Percentiles rank a stretch among this genome's conserved stretches.
Evolutionary conservation across 2,329 filamentous ascomycete genomes (phyloP).

Genomic region (Stachybotrys echinatus): DNA sequence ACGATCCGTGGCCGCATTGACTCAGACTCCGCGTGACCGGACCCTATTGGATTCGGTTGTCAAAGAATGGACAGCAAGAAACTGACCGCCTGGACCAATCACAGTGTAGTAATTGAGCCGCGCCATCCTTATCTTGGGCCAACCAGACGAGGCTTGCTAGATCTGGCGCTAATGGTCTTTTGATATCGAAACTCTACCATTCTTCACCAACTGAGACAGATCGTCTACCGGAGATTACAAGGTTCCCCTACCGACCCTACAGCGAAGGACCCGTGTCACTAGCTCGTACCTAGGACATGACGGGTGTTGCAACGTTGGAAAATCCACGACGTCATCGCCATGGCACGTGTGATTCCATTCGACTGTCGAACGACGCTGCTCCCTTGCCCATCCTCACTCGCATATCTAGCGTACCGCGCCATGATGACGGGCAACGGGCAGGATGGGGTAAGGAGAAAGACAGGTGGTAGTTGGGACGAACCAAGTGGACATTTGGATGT

Average conservation of each 20-base stretch:
- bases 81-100: conserved; percentile 31
- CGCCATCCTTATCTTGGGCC: conserved; percentile 35
- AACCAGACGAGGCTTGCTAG: conserved; percentile 22
- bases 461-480: background rate
- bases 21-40: background rate
- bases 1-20: background rate
- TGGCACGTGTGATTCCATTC: background rate
- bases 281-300: background rate
- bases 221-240: background rate
- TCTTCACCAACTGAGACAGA: background rate
- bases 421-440: too few species aligned
- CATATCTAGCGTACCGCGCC: too few species aligned
- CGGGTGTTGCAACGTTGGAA: background rate
- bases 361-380: background rate
- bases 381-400: too few species aligned
- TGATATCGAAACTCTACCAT: background rate
- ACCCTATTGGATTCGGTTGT: conserved; percentile 14
- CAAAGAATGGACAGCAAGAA: conserved; percentile 37
- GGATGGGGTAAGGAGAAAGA: background rate
- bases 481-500: background rate
- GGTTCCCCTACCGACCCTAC: background rate
- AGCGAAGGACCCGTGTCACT: background rate
- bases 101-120: conserved; percentile 12
- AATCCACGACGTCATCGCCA: background rate
- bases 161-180: conserved; percentile 4